These are phyloP conservation scores for Leishmania guyanensis DNA, from an alignment of 208 protist species.

Conservation along the genomic window DNA sequence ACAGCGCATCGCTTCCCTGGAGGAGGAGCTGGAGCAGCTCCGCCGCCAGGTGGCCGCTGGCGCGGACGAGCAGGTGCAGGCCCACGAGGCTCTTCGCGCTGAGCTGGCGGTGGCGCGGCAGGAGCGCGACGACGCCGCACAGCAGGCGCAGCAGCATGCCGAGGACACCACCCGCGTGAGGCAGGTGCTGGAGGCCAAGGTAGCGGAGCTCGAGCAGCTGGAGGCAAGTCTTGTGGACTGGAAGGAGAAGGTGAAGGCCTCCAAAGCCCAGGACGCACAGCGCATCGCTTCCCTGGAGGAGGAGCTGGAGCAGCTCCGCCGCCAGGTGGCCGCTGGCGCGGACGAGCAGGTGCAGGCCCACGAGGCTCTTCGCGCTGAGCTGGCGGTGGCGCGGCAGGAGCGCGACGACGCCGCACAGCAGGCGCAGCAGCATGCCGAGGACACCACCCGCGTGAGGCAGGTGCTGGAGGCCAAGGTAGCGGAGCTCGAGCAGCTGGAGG, in stretches of 20 bases:
- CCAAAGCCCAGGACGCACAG: slow-evolving; percentile 48
- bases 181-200: neutral
- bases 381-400: neutral
- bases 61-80: neutral
- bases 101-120: neutral
- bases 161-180: neutral
- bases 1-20: neutral
- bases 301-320: neutral
- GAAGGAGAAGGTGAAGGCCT: slow-evolving; percentile 57
- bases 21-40: neutral
- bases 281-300: slow-evolving; percentile 22
- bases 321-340: neutral
- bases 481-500: neutral
- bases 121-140: neutral
- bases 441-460: neutral
- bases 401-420: slow-evolving; percentile 3
- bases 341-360: neutral
- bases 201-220: slow-evolving; percentile 15
- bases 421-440: neutral
- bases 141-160: neutral
- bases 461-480: neutral
- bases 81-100: neutral
- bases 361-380: neutral
- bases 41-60: neutral
- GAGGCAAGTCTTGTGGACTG: slow-evolving; percentile 30